These are phyloP conservation scores for Glarea lozoyensis DNA, from an alignment of 495 filamentous ascomycete species.

Conservation along the genomic window DNA sequence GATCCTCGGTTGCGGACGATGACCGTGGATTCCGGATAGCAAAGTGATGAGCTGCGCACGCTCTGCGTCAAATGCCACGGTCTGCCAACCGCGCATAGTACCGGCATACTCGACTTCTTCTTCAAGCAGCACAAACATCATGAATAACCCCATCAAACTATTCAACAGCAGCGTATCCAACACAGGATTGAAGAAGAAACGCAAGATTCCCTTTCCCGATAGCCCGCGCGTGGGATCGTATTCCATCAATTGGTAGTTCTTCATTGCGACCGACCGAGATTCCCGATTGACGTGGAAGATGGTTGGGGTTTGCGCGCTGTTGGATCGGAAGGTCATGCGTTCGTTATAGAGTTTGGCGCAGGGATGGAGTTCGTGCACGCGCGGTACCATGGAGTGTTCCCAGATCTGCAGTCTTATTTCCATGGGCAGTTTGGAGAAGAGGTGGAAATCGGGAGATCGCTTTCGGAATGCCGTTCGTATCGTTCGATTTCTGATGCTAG, in stretches of 20 bases:
- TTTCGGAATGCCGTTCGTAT: background rate
- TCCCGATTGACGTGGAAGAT: constrained; percentile 27
- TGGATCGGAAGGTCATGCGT: constrained; percentile 20
- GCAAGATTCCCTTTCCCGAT: constrained; percentile 12
- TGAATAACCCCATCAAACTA: constrained; percentile 19
- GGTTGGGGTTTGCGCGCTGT: constrained; percentile 12
- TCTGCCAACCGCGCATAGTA: constrained; percentile 17
- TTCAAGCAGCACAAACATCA: constrained; percentile 20
- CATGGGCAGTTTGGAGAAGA: constrained; percentile 11
- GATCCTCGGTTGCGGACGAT: constrained; percentile 14
- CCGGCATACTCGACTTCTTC: constrained; percentile 11
- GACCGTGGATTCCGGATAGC: constrained; percentile 15
- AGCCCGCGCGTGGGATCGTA: constrained; percentile 9
- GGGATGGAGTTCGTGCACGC: constrained; percentile 21
- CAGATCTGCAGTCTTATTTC: constrained; percentile 20
- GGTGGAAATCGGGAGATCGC: constrained; percentile 3
- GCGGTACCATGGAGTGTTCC: constrained; percentile 8
- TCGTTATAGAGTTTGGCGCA: constrained; percentile 17
- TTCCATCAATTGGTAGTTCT: constrained; percentile 14
- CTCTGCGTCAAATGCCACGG: constrained; percentile 19
- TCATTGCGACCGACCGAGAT: constrained; percentile 26
- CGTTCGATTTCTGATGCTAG: no score
- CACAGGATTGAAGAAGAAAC: constrained; percentile 17
- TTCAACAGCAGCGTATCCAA: constrained; percentile 18
- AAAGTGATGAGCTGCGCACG: constrained; percentile 19